phyloP scores from a whole-genome alignment of 495 filamentous ascomycete genomes.

The Penicillium psychrofluorescens region DNA sequence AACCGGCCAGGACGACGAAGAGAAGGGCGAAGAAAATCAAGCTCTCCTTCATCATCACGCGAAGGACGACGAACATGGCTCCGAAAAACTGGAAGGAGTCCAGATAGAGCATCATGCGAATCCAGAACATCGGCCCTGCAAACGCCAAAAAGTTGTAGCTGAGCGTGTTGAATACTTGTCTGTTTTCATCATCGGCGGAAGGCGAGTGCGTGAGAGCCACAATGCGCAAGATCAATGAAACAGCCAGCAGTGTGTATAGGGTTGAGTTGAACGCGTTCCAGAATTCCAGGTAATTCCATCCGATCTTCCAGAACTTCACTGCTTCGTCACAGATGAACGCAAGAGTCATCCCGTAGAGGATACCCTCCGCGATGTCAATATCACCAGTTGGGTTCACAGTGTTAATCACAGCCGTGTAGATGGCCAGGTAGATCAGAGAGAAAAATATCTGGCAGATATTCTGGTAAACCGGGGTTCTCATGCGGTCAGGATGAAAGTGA shows the following conservation, averaged over 20 bases:
- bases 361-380: slow-evolving; percentile 73
- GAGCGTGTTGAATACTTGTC: slow-evolving; percentile 65
- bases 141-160: slow-evolving; percentile 92
- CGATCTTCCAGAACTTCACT: slow-evolving; percentile 87
- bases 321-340: slow-evolving; percentile 89
- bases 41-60: slow-evolving; percentile 99
- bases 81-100: slow-evolving; percentile 95
- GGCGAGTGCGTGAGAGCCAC: slow-evolving; percentile 62
- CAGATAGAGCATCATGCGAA: slow-evolving; percentile 83
- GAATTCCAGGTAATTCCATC: slow-evolving; percentile 79
- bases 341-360: slow-evolving; percentile 85
- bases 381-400: slow-evolving; percentile 75
- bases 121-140: slow-evolving; percentile 94
- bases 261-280: slow-evolving; percentile 92
- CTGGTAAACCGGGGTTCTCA: slow-evolving; percentile 88
- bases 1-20: slow-evolving; percentile 76
- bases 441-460: slow-evolving; percentile 81
- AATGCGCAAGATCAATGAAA: slow-evolving; percentile 70
- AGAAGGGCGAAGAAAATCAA: slow-evolving; percentile 97
- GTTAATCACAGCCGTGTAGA: slow-evolving; percentile 90
- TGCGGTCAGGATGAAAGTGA: slow-evolving; percentile 88
- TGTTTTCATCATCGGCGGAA: slow-evolving; percentile 37
- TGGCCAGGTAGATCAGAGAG: slow-evolving; percentile 69
- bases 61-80: slow-evolving; percentile 91
- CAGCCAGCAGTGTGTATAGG: slow-evolving; percentile 68